phyloP scores from a whole-genome alignment of 2,329 filamentous ascomycete genomes.

The Penicillium capsulatum region DNA sequence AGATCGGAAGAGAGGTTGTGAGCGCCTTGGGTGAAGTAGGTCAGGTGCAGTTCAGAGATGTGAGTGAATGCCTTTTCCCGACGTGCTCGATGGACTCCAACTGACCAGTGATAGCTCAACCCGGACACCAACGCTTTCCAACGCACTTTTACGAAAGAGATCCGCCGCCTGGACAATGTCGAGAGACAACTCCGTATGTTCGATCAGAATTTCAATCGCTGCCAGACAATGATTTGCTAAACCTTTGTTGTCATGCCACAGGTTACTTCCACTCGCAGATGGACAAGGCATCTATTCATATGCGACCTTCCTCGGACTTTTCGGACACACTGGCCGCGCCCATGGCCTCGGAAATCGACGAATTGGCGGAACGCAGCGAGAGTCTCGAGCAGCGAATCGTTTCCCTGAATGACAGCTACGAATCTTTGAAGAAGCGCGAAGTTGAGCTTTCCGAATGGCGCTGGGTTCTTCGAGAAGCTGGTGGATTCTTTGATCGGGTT shows the following conservation, averaged over 20 bases:
- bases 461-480: slow-evolving; percentile 93
- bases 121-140: slow-evolving; percentile 91
- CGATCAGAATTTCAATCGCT: background rate
- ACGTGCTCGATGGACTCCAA: slow-evolving; percentile 15
- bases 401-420: slow-evolving; percentile 95
- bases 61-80: slow-evolving; percentile 47
- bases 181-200: slow-evolving; percentile 92
- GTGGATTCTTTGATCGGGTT: slow-evolving; percentile 87
- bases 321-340: slow-evolving; percentile 79
- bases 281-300: slow-evolving; percentile 82
- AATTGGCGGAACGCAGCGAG: slow-evolving; percentile 87
- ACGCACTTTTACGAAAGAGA: slow-evolving; percentile 95
- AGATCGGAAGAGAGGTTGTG: slow-evolving; percentile 96
- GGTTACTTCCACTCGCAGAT: slow-evolving; percentile 95
- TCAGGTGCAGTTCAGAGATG: slow-evolving; percentile 94
- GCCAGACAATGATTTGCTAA: background rate
- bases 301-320: slow-evolving; percentile 89
- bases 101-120: slow-evolving; percentile 64
- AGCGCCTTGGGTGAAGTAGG: slow-evolving; percentile 94
- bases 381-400: slow-evolving; percentile 85
- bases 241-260: slow-evolving; percentile 42
- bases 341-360: slow-evolving; percentile 91
- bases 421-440: slow-evolving; percentile 95
- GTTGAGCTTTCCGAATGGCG: slow-evolving; percentile 97
- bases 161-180: slow-evolving; percentile 94